Base-by-base conservation (phyloP, 495 filamentous ascomycete genomes). In the Penicillium silybi region DNA sequence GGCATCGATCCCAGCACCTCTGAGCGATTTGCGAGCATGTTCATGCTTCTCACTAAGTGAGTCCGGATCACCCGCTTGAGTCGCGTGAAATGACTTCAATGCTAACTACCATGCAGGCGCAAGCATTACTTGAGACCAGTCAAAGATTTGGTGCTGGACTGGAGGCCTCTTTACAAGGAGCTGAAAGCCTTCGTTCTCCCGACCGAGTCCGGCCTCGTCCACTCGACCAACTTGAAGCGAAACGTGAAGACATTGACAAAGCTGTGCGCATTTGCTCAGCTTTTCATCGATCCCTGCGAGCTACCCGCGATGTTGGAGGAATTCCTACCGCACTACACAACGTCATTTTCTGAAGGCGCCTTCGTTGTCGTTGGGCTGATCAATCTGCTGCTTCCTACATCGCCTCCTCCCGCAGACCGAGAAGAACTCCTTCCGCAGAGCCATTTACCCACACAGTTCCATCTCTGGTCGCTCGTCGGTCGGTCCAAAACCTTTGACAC, bases 21-120 rank as follows among this genome's bases (percentile, higher is more conserved):
- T 13, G 95, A 99, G 71, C 79, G 93, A 49, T 99, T 99, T 66
- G 81, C 91, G 10, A 93, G 87, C 80, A 97, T 96, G 90, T 93
- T 97, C 58, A 90, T 96, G 70, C 82, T 87, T 15, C 73, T 99
- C 56, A 92, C 89, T 38, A 93, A 93, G 92, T 92, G 71, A 76
- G 85, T 7, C 56, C 29, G 54, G 7, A 17, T 17, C 35, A 6
- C n/a, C 25, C 38, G 11, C 34, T 9, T 8, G 25, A 23, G 18
- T 44, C 25, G 22, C 38, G 19, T 41, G 17, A 38, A 5, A 19
- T 35, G 16, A 44, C 32, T 42, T 29, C 6, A 50, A 58, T 55
- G 50, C 65, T 75, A 51, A 75, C 44, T 37, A n/a, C 10, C n/a
- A 56, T 50, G 26, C 61, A 95, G 91, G 75, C 90, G 90, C 62